Conservation (phyloP, 768 basidiomycete species). For the Agrocybe chaxingu region DNA sequence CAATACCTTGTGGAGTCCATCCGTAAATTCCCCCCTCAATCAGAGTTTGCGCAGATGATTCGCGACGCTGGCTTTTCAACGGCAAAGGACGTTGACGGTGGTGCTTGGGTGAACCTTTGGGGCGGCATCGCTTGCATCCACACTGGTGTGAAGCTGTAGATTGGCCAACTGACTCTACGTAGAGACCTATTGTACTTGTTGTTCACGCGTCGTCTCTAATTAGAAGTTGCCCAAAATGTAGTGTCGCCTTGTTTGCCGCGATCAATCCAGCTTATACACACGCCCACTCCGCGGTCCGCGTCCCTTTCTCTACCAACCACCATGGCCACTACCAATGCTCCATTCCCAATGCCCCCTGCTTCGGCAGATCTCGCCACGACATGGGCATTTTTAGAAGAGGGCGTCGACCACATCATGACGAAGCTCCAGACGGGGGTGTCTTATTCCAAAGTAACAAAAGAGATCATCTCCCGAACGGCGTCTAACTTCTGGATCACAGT, state of each 20-base stretch:
- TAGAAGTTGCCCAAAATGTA: conserved; percentile 8
- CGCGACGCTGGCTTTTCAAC: conserved; percentile 78
- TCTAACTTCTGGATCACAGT: conserved; percentile 35
- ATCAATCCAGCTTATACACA: conserved; percentile 13
- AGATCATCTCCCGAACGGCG: background rate
- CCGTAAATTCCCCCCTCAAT: conserved; percentile 85
- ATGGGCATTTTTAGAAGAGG: conserved; percentile 85
- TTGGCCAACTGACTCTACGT: too few relatives aligned
- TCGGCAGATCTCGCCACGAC: conserved; percentile 78
- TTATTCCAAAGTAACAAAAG: conserved; percentile 55
- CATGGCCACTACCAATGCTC: conserved; percentile 28
- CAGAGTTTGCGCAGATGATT: conserved; percentile 88
- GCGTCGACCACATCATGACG: conserved; percentile 90
- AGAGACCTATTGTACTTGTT: too few relatives aligned
- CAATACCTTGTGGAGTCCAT: conserved; percentile 99
- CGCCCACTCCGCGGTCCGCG: conserved; percentile 3
- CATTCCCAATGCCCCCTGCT: conserved; percentile 59
- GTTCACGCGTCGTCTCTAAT: background rate
- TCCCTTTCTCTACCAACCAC: conserved; percentile 21
- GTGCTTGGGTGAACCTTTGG: conserved; percentile 85
- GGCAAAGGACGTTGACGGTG: conserved; percentile 69
- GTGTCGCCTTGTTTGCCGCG: conserved; percentile 26
- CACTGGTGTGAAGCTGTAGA: conserved; percentile 74
- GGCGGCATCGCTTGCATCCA: conserved; percentile 87
- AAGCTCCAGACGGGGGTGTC: conserved; percentile 86